Conservation (phyloP, 2,329 filamentous ascomycete species). For the Neopestalotiopsis clavispora region DNA sequence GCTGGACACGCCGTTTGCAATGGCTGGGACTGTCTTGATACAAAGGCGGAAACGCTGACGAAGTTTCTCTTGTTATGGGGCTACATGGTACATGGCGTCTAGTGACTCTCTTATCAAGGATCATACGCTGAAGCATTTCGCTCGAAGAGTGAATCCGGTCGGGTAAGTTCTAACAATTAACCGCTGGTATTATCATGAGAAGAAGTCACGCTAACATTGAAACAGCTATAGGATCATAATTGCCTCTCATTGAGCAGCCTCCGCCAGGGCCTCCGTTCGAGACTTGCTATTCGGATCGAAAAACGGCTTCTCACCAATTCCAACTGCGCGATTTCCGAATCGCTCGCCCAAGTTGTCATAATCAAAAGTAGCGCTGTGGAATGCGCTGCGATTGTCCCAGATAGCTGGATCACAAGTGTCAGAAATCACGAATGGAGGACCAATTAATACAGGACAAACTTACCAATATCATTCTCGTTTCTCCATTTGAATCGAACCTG, state of each 20-base stretch:
- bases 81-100: no score
- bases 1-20: no score
- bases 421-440: background rate
- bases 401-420: slow-evolving; percentile 45
- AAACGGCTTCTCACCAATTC: slow-evolving; percentile 59
- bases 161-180: background rate
- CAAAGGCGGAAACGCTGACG: no score
- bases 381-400: slow-evolving; percentile 66
- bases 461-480: slow-evolving; percentile 47
- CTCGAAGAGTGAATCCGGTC: background rate
- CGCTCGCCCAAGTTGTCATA: slow-evolving; percentile 57
- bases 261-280: slow-evolving; percentile 28
- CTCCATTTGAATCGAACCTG: slow-evolving; percentile 53
- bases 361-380: slow-evolving; percentile 64
- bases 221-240: background rate
- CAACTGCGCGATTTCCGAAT: slow-evolving; percentile 57
- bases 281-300: slow-evolving; percentile 55
- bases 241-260: background rate
- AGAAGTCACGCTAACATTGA: background rate
- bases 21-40: no score
- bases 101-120: background rate
- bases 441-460: slow-evolving; percentile 19
- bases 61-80: no score
- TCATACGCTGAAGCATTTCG: background rate
- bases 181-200: background rate